Evolutionary conservation across 2,329 filamentous ascomycete species (phyloP).

Genomic region (Hypoxylon sp.): DNA sequence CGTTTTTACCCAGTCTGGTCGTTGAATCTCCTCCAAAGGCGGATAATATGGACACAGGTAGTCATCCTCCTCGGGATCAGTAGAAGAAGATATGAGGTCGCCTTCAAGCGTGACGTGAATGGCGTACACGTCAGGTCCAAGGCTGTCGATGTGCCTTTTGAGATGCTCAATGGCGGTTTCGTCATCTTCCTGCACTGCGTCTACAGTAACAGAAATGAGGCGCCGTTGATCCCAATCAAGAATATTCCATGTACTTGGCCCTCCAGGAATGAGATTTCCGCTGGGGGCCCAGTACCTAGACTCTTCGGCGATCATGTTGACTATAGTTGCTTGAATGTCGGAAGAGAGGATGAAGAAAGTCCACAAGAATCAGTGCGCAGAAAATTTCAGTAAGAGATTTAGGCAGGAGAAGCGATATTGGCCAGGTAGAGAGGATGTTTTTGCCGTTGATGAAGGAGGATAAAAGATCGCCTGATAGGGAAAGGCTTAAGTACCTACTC

Average conservation of each 20-base stretch:
- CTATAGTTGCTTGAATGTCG: neutral
- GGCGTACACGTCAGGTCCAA: constrained; percentile 40
- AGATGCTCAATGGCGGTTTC: constrained; percentile 47
- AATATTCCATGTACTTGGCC: constrained; percentile 53
- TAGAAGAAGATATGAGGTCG: constrained; percentile 47
- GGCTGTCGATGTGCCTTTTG: constrained; percentile 34
- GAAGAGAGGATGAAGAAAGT: neutral
- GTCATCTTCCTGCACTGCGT: constrained; percentile 51
- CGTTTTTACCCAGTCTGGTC: constrained; percentile 40
- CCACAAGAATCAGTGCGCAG: neutral
- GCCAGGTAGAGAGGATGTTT: neutral
- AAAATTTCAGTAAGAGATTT: neutral
- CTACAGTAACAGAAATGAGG: constrained; percentile 52
- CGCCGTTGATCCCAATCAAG: constrained; percentile 52
- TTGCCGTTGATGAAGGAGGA: neutral
- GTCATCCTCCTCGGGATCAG: constrained; percentile 51
- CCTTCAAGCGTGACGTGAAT: constrained; percentile 47
- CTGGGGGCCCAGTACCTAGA: constrained; percentile 37
- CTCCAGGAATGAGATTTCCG: constrained; percentile 39
- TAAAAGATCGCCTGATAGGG: neutral
- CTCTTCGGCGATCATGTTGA: constrained; percentile 37
- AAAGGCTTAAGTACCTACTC: neutral
- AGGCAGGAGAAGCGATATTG: neutral
- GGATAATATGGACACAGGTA: constrained; percentile 50
- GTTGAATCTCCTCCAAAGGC: constrained; percentile 41